Percentiles rank a stretch among this genome's conserved stretches.
Conservation (phyloP, 352 stramenopile genomes). For the Phytophthora hybrid region DNA sequence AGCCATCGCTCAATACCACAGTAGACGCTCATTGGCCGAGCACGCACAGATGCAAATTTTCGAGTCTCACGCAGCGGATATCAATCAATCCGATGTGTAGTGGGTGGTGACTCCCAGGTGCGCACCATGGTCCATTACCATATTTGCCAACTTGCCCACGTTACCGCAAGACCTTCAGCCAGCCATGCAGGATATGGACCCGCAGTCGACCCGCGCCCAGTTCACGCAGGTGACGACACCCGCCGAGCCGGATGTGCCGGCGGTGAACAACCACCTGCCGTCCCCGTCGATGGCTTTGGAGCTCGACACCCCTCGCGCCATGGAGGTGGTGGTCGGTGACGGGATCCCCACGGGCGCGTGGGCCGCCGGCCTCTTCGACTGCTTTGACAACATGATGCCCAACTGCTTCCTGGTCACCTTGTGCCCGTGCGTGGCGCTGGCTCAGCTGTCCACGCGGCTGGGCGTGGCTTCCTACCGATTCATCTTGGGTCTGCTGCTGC, state of each 20-base stretch:
- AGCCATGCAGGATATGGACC: conserved; percentile 37
- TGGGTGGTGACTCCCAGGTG: too few species aligned
- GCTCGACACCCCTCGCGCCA: conserved; percentile 35
- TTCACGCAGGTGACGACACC: conserved; percentile 38
- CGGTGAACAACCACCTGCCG: conserved; percentile 31
- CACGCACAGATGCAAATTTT: conserved; percentile 22
- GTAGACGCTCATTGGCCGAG: neutral
- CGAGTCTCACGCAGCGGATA: conserved; percentile 12
- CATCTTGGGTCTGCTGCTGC: conserved; percentile 37
- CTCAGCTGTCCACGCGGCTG: conserved; percentile 55
- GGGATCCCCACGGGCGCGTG: conserved; percentile 44
- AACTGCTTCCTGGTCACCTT: conserved; percentile 62
- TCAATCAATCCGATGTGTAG: conserved; percentile 13
- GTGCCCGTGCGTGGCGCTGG: conserved; percentile 58
- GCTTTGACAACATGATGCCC: conserved; percentile 50
- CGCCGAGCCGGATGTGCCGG: conserved; percentile 20
- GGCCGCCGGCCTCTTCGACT: conserved; percentile 52
- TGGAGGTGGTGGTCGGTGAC: conserved; percentile 34
- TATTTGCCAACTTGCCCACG: conserved; percentile 22
- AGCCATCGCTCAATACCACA: neutral
- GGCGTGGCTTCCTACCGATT: conserved; percentile 42
- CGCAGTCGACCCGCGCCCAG: conserved; percentile 36
- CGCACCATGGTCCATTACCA: neutral
- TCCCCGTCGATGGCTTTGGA: conserved; percentile 32
- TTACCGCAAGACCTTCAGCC: conserved; percentile 6